Evolutionary conservation across 805 yeast species (phyloP).

Genomic region (Metschnikowia corniflorae): DNA sequence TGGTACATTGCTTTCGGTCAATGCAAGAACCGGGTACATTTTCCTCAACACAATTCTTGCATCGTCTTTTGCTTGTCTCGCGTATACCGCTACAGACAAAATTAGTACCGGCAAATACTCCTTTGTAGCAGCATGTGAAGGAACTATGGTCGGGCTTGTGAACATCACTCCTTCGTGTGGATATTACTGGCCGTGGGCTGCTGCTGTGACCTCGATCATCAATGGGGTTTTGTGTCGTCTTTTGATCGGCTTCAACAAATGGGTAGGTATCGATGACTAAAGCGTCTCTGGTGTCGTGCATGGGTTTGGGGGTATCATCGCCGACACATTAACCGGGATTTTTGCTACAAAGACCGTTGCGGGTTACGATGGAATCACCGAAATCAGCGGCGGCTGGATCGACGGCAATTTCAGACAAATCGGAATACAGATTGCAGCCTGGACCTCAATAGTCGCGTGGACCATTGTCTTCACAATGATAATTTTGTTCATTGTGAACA

Average conservation of each 20-base stretch:
- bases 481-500: slow-evolving; percentile 45
- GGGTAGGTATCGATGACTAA: slow-evolving; percentile 45
- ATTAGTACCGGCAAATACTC: slow-evolving; percentile 40
- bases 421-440: slow-evolving; percentile 45
- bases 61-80: slow-evolving; percentile 44
- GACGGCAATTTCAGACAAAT: slow-evolving; percentile 43
- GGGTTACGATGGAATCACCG: slow-evolving; percentile 42
- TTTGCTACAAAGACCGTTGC: slow-evolving; percentile 45
- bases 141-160: slow-evolving; percentile 44
- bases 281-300: slow-evolving; percentile 44
- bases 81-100: slow-evolving; percentile 44
- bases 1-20: slow-evolving; percentile 41
- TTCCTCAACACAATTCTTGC: slow-evolving; percentile 50
- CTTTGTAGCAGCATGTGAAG: slow-evolving; percentile 42
- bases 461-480: slow-evolving; percentile 40
- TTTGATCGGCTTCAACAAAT: slow-evolving; percentile 32
- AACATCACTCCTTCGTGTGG: slow-evolving; percentile 49
- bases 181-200: slow-evolving; percentile 44
- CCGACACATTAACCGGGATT: slow-evolving; percentile 41
- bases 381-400: slow-evolving; percentile 46
- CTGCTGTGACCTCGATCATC: slow-evolving; percentile 40
- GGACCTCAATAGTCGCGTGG: slow-evolving; percentile 44
- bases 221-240: slow-evolving; percentile 38
- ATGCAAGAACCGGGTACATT: slow-evolving; percentile 43
- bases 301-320: slow-evolving; percentile 47